Percentiles rank a stretch among this genome's conserved stretches.
Conservation (phyloP, 768 basidiomycete genomes). For the Leucocoprinus leucothites region DNA sequence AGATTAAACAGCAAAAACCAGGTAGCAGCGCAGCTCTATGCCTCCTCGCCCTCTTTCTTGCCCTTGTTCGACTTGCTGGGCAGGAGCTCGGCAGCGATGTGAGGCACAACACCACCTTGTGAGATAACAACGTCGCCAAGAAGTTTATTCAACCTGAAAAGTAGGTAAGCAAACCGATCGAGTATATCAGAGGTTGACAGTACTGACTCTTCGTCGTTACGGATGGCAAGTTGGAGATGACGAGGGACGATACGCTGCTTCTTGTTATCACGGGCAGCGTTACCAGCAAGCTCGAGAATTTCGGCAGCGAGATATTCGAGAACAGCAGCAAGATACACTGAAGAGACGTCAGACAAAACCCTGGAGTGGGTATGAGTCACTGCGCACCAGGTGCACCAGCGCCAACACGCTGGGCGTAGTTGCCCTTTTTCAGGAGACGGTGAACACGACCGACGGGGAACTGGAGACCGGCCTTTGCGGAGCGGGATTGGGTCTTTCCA, state of each 20-base stretch:
- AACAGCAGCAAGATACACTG: slow-evolving; percentile 90
- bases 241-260: slow-evolving; percentile 95
- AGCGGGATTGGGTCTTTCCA: slow-evolving; percentile 64
- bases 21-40: slow-evolving; percentile 20
- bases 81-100: slow-evolving; percentile 50
- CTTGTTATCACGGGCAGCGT: slow-evolving; percentile 88
- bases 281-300: slow-evolving; percentile 91
- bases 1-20: slow-evolving; percentile 17
- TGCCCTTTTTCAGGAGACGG: slow-evolving; percentile 82
- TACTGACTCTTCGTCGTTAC: slow-evolving; percentile 86
- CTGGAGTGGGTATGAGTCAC: background rate
- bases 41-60: slow-evolving; percentile 39
- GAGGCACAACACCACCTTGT: slow-evolving; percentile 90
- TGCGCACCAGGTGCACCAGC: slow-evolving; percentile 77
- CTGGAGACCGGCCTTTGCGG: slow-evolving; percentile 74
- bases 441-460: slow-evolving; percentile 95
- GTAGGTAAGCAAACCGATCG: background rate
- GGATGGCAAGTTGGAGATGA: slow-evolving; percentile 91
- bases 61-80: slow-evolving; percentile 27
- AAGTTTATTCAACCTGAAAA: slow-evolving; percentile 57
- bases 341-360: background rate
- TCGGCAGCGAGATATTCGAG: slow-evolving; percentile 92
- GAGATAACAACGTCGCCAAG: slow-evolving; percentile 88
- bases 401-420: slow-evolving; percentile 85
- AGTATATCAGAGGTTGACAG: background rate